Base-by-base conservation (phyloP, 176 grass and related monocot genomes). In the Thalia dealbata region DNA sequence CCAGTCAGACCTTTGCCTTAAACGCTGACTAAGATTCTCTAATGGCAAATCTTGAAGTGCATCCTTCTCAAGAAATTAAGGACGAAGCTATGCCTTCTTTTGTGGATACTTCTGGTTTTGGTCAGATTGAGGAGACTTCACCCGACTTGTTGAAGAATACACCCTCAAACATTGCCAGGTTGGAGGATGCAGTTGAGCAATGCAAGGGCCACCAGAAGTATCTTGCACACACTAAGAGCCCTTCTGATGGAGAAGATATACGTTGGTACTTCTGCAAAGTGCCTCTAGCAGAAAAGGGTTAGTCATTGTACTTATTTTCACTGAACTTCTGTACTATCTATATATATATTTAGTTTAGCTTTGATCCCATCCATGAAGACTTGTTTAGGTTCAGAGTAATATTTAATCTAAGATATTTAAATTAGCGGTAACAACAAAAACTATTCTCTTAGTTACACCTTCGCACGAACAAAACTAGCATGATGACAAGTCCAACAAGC, bases 211-310 rank as follows among this genome's bases (percentile, higher is more conserved):
- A 83, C 4, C 79, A 75, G 68, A 99, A 99, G 77, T 99, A 99
- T 78, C 87, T 88, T 13, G 87, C 95, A 50, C 81, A 71, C 81
- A 97, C 95, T 42, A 92, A 88, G 71, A 97, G 95, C 85, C 87
- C 90, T 71, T 97, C 95, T 30, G 90, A 92, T 58, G 87, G 90
- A 35, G 76, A 91, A 41, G 90, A 92, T 58, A 85, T 97, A 38
- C 87, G 95, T 35, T 97, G 90, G 95, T 97, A 88, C 83, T 97
- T 92, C 73, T 92, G 87, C 87, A 97, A 92, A 81, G 73, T 92
- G 65, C 95, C 90, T 32, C 90, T 97, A 10, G 82, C 32, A 28
- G 81, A 91, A 46, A 88, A 71, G 90, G 89, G 95, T 97, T 9
- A 6, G 69, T 21, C 25, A 23, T 6, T 67, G 14, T 42, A 30